A percentile compares a stretch with the other conserved stretches of the same genome.
Evolutionary conservation across 2,329 filamentous ascomycete species (phyloP).

Genomic region (Aspergillus niger): DNA sequence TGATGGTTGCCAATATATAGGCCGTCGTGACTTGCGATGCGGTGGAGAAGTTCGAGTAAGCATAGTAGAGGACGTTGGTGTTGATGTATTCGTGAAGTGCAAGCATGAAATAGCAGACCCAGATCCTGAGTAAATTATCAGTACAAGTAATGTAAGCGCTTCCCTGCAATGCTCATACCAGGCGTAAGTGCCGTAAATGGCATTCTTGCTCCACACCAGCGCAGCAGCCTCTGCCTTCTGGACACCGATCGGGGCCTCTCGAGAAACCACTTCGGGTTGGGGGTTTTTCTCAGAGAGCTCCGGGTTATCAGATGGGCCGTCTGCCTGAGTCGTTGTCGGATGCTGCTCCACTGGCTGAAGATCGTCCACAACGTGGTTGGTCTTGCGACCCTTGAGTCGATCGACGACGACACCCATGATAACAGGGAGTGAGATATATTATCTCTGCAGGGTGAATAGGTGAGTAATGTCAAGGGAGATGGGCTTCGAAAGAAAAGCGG

Average conservation of each 20-base stretch:
- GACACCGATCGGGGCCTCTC: conserved; percentile 34
- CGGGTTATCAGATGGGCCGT: not conserved
- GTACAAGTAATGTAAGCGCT: not conserved
- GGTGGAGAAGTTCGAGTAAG: conserved; percentile 54
- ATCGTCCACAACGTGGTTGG: conserved; percentile 6
- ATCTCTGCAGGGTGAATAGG: not conserved
- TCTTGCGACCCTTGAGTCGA: conserved; percentile 8
- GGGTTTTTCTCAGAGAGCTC: not conserved
- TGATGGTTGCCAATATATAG: conserved; percentile 57
- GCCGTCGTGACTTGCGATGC: conserved; percentile 57
- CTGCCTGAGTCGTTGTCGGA: not conserved
- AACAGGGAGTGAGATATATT: not conserved
- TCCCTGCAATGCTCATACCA: conserved; percentile 23
- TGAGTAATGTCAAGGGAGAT: too few relatives aligned
- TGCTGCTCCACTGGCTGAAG: not conserved
- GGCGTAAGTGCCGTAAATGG: conserved; percentile 33
- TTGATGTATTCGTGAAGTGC: conserved; percentile 48
- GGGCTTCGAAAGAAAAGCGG: not conserved
- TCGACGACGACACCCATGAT: conserved; percentile 7
- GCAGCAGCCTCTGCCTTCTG: conserved; percentile 50
- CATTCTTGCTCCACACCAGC: conserved; percentile 47
- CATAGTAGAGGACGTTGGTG: conserved; percentile 50
- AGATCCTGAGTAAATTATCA: conserved; percentile 43
- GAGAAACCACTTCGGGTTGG: conserved; percentile 2
- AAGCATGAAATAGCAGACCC: conserved; percentile 50